Evolutionary conservation across 345 rosid species (phyloP), one percentile per base, ranked within the genome.

Genomic region (Hibiscus mutabilis): DNA sequence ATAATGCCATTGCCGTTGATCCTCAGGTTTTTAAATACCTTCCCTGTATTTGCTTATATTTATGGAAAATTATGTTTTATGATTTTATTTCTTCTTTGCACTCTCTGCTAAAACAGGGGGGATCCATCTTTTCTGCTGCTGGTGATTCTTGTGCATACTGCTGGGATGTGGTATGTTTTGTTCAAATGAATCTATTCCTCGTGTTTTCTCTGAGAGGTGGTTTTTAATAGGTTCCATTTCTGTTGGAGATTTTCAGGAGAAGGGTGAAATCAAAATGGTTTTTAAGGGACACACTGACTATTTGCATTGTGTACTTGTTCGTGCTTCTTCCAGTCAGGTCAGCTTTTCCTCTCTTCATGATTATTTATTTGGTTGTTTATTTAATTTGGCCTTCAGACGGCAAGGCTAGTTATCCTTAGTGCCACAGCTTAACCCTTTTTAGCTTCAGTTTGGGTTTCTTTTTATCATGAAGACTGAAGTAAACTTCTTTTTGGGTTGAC

Each of bases 71-170:
- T 59, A 62, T 71, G 66, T 31, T 35, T 21, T 69, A 16, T 49
- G 47, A 21, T 0, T 47, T 59, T 21, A 53, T 9, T 44, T 73
- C 35, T 59, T 2, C 1, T 35, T 73, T 49, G n/a, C 70, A 52
- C 51, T 77, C 47, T 74, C 51, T 35, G 79, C 64, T 85, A 60
- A 56, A 27, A 72, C 66, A 95, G 99, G 79, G 81, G 55, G 97
- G 91, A 73, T 83, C 91, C 72, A 79, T 95, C 69, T 92, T 82
- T 74, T 86, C 99, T 0, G 99, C 96, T 47, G 89, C 90, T 22
- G 99, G 99, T 78, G 97, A 92, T 81, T 95, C 96, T 78, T 84
- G 85, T 70, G 97, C 96, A 8, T 92, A 95, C 84, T 90, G 97
- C 79, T 95, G 97, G 97, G 99, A 95, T 80, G 79, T 90, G 98